phyloP scores from a whole-genome alignment of 2,329 filamentous ascomycete species.

The Hirsutella thompsonii region DNA sequence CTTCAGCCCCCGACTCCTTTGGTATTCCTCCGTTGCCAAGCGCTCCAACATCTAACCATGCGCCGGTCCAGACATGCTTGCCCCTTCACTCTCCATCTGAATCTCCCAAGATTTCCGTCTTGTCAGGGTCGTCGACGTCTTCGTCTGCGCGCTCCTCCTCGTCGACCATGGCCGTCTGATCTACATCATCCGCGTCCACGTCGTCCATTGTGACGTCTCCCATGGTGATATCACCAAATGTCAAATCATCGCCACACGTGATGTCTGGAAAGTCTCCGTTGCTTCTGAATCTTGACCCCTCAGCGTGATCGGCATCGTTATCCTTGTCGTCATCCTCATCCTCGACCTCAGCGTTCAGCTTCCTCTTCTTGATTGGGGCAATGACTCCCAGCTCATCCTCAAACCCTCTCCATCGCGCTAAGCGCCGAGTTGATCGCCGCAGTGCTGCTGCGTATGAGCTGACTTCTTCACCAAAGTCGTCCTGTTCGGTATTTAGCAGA shows the following conservation, averaged over 20 bases:
- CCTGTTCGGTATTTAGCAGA: slow-evolving; percentile 45
- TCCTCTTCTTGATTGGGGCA: slow-evolving; percentile 28
- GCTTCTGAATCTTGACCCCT: not conserved
- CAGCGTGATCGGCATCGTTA: slow-evolving; percentile 16
- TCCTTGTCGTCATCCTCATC: slow-evolving; percentile 12
- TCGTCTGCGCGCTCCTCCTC: slow-evolving; percentile 33
- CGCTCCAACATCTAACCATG: no score
- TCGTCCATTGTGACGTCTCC: slow-evolving; percentile 10
- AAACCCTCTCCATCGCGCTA: slow-evolving; percentile 53
- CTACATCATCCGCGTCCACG: slow-evolving; percentile 26
- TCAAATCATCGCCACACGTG: not conserved
- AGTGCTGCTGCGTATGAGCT: slow-evolving; percentile 54
- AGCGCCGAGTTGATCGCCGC: slow-evolving; percentile 46
- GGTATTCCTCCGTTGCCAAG: no score
- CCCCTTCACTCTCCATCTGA: slow-evolving; percentile 18
- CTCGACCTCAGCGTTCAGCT: slow-evolving; percentile 9
- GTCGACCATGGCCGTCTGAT: slow-evolving; percentile 21
- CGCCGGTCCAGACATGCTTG: no score
- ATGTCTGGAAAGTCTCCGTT: not conserved
- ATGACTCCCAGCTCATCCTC: slow-evolving; percentile 33
- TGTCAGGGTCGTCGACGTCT: slow-evolving; percentile 30
- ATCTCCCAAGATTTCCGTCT: slow-evolving; percentile 23
- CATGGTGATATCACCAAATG: slow-evolving; percentile 1
- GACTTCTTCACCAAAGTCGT: slow-evolving; percentile 68
- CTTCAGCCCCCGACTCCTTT: no score